Conservation (phyloP, 164 flowering plant species). For the Protea cynaroides region DNA sequence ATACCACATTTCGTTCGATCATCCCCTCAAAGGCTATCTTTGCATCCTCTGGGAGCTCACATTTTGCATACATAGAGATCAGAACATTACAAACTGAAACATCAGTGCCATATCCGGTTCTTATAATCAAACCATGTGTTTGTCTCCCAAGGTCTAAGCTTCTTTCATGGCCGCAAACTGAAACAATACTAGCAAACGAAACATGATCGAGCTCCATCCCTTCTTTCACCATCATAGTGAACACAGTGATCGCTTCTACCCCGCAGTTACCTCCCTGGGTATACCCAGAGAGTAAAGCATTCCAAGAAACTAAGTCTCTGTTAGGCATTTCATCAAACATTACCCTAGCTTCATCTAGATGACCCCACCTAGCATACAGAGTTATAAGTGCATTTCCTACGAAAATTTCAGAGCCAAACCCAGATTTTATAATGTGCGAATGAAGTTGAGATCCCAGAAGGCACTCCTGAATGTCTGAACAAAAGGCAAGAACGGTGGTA, state of each 20-base stretch:
- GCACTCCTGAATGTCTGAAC: constrained; percentile 44
- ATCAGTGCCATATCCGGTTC: constrained; percentile 43
- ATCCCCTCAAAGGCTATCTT: constrained; percentile 52
- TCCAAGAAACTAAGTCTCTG: constrained; percentile 82
- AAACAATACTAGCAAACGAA: constrained; percentile 54
- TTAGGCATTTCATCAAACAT: constrained; percentile 61
- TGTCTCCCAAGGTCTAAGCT: constrained; percentile 56
- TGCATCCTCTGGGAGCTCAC: constrained; percentile 43
- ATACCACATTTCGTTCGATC: constrained; percentile 62
- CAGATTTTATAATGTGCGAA: constrained; percentile 37
- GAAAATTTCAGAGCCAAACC: constrained; percentile 52
- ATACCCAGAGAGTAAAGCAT: constrained; percentile 72
- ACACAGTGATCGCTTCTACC: constrained; percentile 41
- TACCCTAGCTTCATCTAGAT: constrained; percentile 39
- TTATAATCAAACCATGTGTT: constrained; percentile 57
- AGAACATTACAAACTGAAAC: constrained; percentile 69
- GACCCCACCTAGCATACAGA: constrained; percentile 51
- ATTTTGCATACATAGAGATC: constrained; percentile 68
- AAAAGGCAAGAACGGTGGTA: constrained; percentile 50
- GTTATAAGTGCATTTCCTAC: constrained; percentile 77
- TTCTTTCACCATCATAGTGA: constrained; percentile 50
- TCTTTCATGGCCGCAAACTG: constrained; percentile 69
- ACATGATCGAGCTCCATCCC: constrained; percentile 69
- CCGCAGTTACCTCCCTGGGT: constrained; percentile 58
- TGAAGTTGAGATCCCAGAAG: constrained; percentile 61